A percentile compares a stretch with the other conserved stretches of the same genome.
These are phyloP conservation scores for Polytrichum formosum DNA, from an alignment of 225 moss, liverwort and hornwort genomes.

Conservation along the genomic window DNA sequence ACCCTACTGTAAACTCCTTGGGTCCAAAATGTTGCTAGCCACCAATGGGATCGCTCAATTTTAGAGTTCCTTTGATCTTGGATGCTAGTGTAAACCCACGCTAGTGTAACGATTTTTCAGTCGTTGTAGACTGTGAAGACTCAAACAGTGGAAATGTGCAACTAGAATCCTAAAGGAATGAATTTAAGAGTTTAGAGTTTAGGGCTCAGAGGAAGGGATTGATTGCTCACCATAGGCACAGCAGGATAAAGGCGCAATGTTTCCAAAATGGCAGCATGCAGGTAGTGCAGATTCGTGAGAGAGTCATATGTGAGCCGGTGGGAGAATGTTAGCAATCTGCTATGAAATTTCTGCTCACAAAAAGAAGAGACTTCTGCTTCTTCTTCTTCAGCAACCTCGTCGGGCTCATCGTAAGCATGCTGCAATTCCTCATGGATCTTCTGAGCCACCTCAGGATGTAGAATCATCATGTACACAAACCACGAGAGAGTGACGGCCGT, in stretches of 20 bases:
- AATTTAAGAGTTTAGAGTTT: too few relatives aligned
- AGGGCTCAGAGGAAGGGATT: background rate
- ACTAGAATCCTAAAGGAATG: too few relatives aligned
- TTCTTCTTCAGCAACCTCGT: background rate
- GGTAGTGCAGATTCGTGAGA: conserved; percentile 23
- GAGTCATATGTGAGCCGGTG: conserved; percentile 21
- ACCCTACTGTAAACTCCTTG: too few relatives aligned
- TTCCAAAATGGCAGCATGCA: conserved; percentile 30
- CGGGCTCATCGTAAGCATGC: background rate
- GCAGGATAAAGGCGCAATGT: conserved; percentile 35
- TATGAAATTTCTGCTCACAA: conserved; percentile 1
- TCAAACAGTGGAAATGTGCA: too few relatives aligned
- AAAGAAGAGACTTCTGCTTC: background rate
- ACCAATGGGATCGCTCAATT: too few relatives aligned
- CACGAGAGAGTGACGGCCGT: conserved; percentile 22
- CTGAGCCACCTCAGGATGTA: conserved; percentile 15
- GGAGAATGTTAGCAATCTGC: conserved; percentile 16
- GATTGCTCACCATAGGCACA: conserved; percentile 23
- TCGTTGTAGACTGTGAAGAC: too few relatives aligned
- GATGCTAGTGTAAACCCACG: too few relatives aligned
- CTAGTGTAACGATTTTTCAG: too few relatives aligned
- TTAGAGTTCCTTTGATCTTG: too few relatives aligned
- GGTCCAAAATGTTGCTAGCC: too few relatives aligned
- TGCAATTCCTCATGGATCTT: conserved; percentile 21
- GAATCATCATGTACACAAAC: conserved; percentile 22